Base-by-base conservation (phyloP, 495 filamentous ascomycete species). In the Hypoxylon crocopeplum region DNA sequence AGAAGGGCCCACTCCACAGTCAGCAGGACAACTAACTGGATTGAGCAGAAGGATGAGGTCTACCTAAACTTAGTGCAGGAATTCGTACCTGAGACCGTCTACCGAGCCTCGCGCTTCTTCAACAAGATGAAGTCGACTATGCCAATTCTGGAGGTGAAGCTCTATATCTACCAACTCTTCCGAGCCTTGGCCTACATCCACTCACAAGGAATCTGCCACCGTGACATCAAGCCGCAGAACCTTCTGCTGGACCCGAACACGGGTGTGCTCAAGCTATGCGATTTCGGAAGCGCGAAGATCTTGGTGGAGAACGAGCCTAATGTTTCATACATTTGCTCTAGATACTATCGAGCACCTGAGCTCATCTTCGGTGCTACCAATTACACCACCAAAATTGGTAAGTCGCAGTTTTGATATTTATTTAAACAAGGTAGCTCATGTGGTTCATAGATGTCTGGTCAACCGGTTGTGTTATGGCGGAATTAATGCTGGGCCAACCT, bases 71-170 rank as follows among this genome's bases (percentile, higher is more conserved):
- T 99, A 33, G 92, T 99, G 39, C 88, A 98, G 67, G 94, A 99
- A 73, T 99, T 92, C 70, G 95, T 99, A 42, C 95, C 95, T 7
- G 94, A 98, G 79, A 98, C 94, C 0, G 95, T 99, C 29, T 99
- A 98, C 73, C 86, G 95, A 53, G 95, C 94, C n/a, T 98, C 94
- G 36, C 84, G 94, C 41, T 97, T 96, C 77, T 99, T 98, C 83
- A 97, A 96, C 81, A 99, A 98, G 80, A 85, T 98, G 85, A 99
- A 99, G 84, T 96, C 94, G 5, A 97, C 95, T 12, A 99, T 99
- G 94, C 94, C 94, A 19, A 97, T 91, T 72, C 83, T 99, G 46
- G 94, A 98, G 73, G 92, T 98, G 68, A 99, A 99, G 77, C 88
- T 99, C 41, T 99, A 97, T 80, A 98, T 97, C 72, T 99, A 99